Percentiles rank a stretch among this genome's conserved stretches.
Evolutionary conservation across 106 monocot genomes (phyloP).

Genomic region (Platanthera guangdongensis): DNA sequence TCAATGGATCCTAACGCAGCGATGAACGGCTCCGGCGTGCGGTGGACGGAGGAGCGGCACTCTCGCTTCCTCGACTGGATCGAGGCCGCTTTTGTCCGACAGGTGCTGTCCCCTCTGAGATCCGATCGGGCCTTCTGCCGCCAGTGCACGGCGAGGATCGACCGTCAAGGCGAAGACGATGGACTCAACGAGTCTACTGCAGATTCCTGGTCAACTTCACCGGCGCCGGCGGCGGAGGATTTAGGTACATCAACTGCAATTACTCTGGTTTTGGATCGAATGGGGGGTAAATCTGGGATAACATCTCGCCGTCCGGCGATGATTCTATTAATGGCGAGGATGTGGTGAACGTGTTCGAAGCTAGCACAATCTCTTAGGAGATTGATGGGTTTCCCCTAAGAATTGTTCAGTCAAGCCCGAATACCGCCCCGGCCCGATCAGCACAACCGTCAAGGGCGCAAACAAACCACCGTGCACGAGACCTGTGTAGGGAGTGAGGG

Average conservation of each 20-base stretch:
- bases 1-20: not conserved
- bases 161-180: slow-evolving; percentile 11
- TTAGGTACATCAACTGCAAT: not conserved
- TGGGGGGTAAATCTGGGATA: too few species aligned
- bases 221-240: not conserved
- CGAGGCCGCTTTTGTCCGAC: slow-evolving; percentile 16
- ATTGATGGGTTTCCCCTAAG: too few species aligned
- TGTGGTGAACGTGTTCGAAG: too few species aligned
- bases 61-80: slow-evolving; percentile 19
- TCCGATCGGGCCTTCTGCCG: not conserved
- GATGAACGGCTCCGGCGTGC: slow-evolving; percentile 4
- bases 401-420: too few species aligned
- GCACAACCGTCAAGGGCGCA: too few species aligned
- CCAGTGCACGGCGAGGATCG: not conserved
- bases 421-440: too few species aligned
- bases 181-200: slow-evolving; percentile 6
- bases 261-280: not conserved
- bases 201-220: not conserved
- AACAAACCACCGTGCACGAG: too few species aligned
- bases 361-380: too few species aligned
- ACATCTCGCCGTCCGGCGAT: too few species aligned
- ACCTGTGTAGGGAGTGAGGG: too few species aligned
- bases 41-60: slow-evolving; percentile 26
- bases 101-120: not conserved
- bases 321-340: too few species aligned